Evolutionary conservation across 345 rosid species (phyloP), one percentile per base, ranked within the genome.

Genomic region (Aquilaria yunnanensis): DNA sequence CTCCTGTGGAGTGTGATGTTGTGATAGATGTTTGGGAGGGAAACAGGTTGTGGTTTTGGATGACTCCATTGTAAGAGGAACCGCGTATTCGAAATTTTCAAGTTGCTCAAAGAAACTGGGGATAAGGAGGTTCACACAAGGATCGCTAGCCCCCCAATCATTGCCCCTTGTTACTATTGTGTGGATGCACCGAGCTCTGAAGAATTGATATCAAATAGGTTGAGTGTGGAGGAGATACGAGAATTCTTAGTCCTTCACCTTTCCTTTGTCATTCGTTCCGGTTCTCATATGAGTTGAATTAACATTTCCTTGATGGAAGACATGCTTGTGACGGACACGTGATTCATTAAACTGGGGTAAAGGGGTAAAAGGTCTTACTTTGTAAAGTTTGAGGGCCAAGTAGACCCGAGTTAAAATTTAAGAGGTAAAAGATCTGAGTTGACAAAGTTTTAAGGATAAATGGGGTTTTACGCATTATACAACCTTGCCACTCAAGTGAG

Each of bases 81-180:
- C 97, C 6, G 90, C 99, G 0, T 94, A 95, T 0, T 90, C 96
- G 0, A 94, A 94, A 75, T 90, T 94, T 32, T 94, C 53, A 75
- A 96, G 63, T 48, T 94, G 74, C 57, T 94, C n/a, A 83, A 83
- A 66, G 96, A 90, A 70, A 84, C 99, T 0, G 99, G 97, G 6
- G 99, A 95, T 1, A 94, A 83, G 68, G 97, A 90, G 78, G 92
- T 94, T 67, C 99, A 90, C 58, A 94, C 88, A 97, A 86, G 97
- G 75, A 90, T 94, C 3, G 99, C 99, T 0, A 90, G 99, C 65
- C 99, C 99, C 10, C 97, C 97, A 10, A 86, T 88, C 0, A 75
- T 88, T 0, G 91, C 82, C 1, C 85, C 97, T 7, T 94, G 99
- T 71, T 88, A 90, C 61, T 90, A 90, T 56, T 97, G 99, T n/a